These are phyloP conservation scores for Cyclotella sp. DNA, from an alignment of 108 stramenopile species.

Conservation along the genomic window DNA sequence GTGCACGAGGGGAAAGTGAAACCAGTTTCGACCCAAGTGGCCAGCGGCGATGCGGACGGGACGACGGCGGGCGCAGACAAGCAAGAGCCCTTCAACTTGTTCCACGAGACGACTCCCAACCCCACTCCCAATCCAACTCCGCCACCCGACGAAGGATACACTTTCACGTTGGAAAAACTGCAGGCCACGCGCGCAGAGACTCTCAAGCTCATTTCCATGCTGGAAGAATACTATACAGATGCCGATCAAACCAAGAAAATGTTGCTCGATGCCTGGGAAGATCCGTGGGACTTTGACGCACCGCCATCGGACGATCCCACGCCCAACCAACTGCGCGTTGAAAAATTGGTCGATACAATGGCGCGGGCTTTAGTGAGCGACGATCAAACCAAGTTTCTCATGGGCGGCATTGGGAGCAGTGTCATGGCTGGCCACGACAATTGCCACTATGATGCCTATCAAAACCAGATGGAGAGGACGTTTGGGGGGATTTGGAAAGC, in stretches of 20 bases:
- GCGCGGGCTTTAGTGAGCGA: conserved; percentile 46
- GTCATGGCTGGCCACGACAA: conserved; percentile 61
- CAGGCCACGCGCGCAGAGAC: conserved; percentile 26
- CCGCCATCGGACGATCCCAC: neutral
- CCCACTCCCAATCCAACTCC: neutral
- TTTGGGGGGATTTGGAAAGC: conserved; percentile 50
- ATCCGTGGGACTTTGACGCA: conserved; percentile 37
- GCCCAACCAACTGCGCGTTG: neutral
- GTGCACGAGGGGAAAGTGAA: conserved; percentile 25
- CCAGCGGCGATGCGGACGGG: neutral
- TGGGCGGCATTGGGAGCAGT: conserved; percentile 51
- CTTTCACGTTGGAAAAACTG: conserved; percentile 35
- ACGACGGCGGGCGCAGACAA: neutral
- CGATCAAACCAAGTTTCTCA: conserved; percentile 39
- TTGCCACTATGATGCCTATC: conserved; percentile 53
- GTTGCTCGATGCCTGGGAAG: conserved; percentile 40
- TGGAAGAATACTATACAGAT: conserved; percentile 51
- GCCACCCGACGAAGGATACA: conserved; percentile 4
- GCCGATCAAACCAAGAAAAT: conserved; percentile 30
- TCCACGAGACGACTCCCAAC: neutral
- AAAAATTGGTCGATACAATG: conserved; percentile 43
- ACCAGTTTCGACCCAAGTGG: neutral
- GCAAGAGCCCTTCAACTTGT: neutral
- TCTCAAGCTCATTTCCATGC: conserved; percentile 31
- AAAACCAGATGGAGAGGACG: conserved; percentile 52